Conservation (phyloP, 495 filamentous ascomycete genomes). For the Lichina pygmaea region DNA sequence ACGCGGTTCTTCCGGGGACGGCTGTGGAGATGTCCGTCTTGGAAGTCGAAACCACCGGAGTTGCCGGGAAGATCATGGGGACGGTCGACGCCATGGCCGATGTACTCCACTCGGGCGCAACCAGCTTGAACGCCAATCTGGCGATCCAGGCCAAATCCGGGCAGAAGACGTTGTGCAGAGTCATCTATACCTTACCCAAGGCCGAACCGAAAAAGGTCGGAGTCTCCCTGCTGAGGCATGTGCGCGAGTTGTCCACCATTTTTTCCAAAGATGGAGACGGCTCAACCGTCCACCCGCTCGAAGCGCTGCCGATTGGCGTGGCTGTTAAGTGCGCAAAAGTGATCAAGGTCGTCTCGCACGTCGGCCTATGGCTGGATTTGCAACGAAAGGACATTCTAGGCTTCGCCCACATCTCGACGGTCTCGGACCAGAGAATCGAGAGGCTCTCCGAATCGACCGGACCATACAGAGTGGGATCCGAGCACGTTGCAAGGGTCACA, state of each 20-base stretch:
- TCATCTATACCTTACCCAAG: conserved; percentile 60
- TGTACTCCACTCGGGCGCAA: conserved; percentile 55
- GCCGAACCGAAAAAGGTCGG: conserved; percentile 59
- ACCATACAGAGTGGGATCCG: conserved; percentile 44
- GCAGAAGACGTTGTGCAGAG: conserved; percentile 58
- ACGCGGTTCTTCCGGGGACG: conserved; percentile 71
- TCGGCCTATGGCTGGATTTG: conserved; percentile 61
- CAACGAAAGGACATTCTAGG: conserved; percentile 46
- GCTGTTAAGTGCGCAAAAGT: conserved; percentile 53
- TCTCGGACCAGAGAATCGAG: conserved; percentile 71
- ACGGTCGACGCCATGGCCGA: conserved; percentile 73
- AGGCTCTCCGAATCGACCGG: conserved; percentile 47
- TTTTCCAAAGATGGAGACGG: conserved; percentile 10
- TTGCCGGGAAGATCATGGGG: conserved; percentile 77
- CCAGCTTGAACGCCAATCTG: conserved; percentile 34
- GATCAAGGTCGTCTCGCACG: conserved; percentile 41
- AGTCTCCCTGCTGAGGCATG: conserved; percentile 62
- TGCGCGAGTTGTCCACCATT: conserved; percentile 30
- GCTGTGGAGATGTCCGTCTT: conserved; percentile 66
- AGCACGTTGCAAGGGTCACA: conserved; percentile 55
- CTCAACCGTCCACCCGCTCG: conserved; percentile 19
- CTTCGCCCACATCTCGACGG: conserved; percentile 78
- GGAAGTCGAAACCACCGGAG: conserved; percentile 30
- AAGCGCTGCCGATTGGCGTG: conserved; percentile 40
- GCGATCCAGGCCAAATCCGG: conserved; percentile 51